phyloP scores from a whole-genome alignment of 1,284 basidiomycete species.

The Polyporus tsugae region DNA sequence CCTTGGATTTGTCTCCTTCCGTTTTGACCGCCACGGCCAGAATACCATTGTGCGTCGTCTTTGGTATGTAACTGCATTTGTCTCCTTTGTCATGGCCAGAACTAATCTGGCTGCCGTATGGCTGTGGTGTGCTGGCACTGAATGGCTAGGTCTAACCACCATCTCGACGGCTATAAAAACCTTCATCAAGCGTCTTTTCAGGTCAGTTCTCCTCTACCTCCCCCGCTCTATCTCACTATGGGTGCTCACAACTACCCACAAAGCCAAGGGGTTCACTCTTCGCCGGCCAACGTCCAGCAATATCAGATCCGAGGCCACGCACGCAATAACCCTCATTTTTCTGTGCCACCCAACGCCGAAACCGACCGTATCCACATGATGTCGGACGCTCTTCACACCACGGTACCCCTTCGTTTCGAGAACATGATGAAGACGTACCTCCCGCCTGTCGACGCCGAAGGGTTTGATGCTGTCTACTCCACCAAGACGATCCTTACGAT shows the following conservation, averaged over 20 bases:
- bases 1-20: not conserved
- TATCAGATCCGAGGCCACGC: not conserved
- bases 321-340: not conserved
- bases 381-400: not conserved
- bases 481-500: not conserved
- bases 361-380: not conserved
- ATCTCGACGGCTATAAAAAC: not conserved
- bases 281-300: not conserved
- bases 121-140: not conserved
- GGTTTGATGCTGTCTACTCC: not conserved
- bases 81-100: not conserved
- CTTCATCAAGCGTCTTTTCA: not conserved
- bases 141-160: not conserved
- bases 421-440: constrained; percentile 5
- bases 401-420: not conserved
- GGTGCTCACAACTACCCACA: not conserved
- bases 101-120: not conserved
- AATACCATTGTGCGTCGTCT: not conserved
- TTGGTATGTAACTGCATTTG: not conserved
- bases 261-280: not conserved
- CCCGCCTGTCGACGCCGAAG: not conserved
- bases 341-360: not conserved
- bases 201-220: not conserved
- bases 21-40: not conserved
- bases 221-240: not conserved